Base-by-base conservation (phyloP, 2,329 filamentous ascomycete genomes). In the Xylariaceae sp. region DNA sequence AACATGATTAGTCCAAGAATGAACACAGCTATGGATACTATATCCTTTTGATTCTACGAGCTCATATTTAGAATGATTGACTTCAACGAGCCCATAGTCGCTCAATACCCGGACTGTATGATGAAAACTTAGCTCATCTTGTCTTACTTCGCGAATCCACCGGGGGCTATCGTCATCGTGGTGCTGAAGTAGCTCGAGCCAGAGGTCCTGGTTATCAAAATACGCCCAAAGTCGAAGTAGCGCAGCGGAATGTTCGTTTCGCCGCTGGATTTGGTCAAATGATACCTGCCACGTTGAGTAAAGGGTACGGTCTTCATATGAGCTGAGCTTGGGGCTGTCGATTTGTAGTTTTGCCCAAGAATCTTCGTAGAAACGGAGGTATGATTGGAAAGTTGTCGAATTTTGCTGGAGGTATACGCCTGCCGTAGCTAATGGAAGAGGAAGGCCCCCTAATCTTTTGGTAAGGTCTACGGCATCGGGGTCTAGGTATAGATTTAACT, bases 371-470 rank as follows among this genome's bases (percentile, higher is more conserved):
- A 50, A 11, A 4, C 21, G 21, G 23, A 53, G 50, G 9, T 57
- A 53, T 10, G 44, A 43, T 10, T 15, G 11, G 37, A 53, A 54
- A 13, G 33, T 33, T 1, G 20, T 45, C 15, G 46, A 36, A 16
- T 27, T 43, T 7, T 48, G 41, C 8, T 54, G 26, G n/a, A 57
- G 42, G 21, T 57, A 57, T n/a, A 35, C 45, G 2, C 50, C 50
- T 15, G 54, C 54, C 8, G 41, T 57, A 32, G 49, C 44, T 23
- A 53, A 40, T 15, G 54, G 44, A 20, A 57, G 45, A 20, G 54
- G 54, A 21, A 57, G 36, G 2, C 54, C 50, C 16, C 50, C 45
- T 9, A 50, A 30, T 18, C 42, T 11, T 9, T 42, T 21, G 5
- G 29, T 40, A 29, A 57, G 50, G 11, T 18, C 15, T 16, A 29